phyloP scores from a whole-genome alignment of 2,329 filamentous ascomycete genomes.

The Penicillium sp. region DNA sequence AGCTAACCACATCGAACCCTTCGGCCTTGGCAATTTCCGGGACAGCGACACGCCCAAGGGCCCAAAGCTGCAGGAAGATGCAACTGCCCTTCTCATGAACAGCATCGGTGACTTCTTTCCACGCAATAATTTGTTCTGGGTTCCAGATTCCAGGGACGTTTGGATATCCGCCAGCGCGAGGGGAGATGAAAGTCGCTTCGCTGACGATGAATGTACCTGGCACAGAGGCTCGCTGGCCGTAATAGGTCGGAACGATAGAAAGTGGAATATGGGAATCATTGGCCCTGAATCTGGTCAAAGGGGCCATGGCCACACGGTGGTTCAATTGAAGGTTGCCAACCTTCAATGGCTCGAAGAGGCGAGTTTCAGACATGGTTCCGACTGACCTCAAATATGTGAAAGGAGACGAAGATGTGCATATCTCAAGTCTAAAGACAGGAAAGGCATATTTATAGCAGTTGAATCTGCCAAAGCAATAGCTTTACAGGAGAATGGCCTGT shows the following conservation, averaged over 20 bases:
- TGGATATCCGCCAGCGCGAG: not conserved
- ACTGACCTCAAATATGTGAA: too few species aligned
- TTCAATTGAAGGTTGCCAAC: not conserved
- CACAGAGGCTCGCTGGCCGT: not conserved
- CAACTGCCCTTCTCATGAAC: not conserved
- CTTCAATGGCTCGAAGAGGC: not conserved
- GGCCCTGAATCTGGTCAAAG: not conserved
- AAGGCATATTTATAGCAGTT: too few species aligned
- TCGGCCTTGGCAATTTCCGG: slow-evolving; percentile 56
- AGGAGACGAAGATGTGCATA: too few species aligned
- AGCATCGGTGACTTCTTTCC: not conserved
- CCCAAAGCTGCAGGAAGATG: not conserved
- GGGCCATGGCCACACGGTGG: not conserved
- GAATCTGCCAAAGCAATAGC: too few species aligned
- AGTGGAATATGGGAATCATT: not conserved
- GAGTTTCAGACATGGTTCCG: not conserved
- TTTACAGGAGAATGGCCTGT: too few species aligned
- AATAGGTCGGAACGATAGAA: not conserved
- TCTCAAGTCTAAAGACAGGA: too few species aligned
- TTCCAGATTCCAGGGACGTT: not conserved
- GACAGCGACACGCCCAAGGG: slow-evolving; percentile 13
- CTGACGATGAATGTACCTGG: not conserved
- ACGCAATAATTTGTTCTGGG: not conserved
- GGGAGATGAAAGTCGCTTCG: not conserved
- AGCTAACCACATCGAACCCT: not conserved